Conservation (phyloP, 148 eudicot species). For the Cornus controversa region DNA sequence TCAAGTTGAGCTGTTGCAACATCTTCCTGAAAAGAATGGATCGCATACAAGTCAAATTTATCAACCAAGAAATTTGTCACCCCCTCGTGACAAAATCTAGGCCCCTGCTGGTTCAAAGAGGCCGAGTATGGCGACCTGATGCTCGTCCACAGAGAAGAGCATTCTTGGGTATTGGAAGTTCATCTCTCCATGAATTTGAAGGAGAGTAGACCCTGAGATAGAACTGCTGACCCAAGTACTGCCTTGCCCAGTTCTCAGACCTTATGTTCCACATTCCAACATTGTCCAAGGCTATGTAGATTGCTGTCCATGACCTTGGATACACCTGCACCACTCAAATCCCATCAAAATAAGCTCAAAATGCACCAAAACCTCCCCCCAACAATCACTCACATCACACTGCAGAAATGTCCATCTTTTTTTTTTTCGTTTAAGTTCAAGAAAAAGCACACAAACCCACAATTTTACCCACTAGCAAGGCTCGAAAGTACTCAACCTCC, state of each 20-base stretch:
- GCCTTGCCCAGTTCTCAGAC: slow-evolving; percentile 84
- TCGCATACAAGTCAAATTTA: neutral
- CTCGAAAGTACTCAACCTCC: no score
- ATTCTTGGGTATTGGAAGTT: slow-evolving; percentile 79
- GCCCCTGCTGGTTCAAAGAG: slow-evolving; percentile 28
- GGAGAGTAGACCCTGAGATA: slow-evolving; percentile 73
- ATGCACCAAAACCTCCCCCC: neutral
- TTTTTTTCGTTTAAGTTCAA: no score
- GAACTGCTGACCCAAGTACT: slow-evolving; percentile 87
- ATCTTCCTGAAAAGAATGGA: neutral
- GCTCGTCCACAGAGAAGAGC: slow-evolving; percentile 90
- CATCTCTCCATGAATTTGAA: slow-evolving; percentile 68
- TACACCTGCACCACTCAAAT: slow-evolving; percentile 55
- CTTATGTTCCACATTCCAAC: slow-evolving; percentile 97
- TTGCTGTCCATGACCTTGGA: slow-evolving; percentile 89
- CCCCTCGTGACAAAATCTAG: slow-evolving; percentile 54
- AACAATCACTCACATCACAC: neutral
- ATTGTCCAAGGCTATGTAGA: slow-evolving; percentile 75
- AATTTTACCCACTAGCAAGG: no score
- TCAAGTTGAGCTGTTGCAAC: slow-evolving; percentile 3
- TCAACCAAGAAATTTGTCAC: slow-evolving; percentile 13
- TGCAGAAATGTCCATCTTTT: neutral
- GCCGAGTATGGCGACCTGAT: slow-evolving; percentile 72
- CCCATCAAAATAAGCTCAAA: neutral
- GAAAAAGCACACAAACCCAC: no score